A percentile compares a stretch with the other conserved stretches of the same genome.
Conservation (phyloP, 202 grass and related monocot species). For the Setaria viridis region DNA sequence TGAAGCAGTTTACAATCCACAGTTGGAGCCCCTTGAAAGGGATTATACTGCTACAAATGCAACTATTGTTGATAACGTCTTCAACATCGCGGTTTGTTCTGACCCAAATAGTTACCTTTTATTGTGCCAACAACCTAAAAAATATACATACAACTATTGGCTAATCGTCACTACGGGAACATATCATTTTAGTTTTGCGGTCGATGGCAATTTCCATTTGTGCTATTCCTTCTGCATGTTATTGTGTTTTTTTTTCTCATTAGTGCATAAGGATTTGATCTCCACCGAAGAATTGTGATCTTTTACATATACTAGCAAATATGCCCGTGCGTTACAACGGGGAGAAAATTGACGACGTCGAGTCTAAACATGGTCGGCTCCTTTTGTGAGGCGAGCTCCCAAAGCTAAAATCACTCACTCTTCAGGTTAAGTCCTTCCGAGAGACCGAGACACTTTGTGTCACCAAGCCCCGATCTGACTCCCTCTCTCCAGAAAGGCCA, state of each 20-base stretch:
- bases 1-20: conserved; percentile 42
- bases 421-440: too few species aligned
- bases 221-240: neutral
- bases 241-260: neutral
- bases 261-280: conserved; percentile 1
- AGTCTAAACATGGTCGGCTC: too few species aligned
- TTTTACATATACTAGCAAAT: too few species aligned
- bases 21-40: conserved; percentile 62
- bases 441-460: too few species aligned
- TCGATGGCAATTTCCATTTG: neutral
- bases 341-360: too few species aligned
- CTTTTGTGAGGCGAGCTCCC: too few species aligned
- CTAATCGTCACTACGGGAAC: conserved; percentile 1
- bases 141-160: neutral
- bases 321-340: too few species aligned
- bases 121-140: neutral
- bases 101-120: conserved; percentile 9
- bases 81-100: conserved; percentile 70
- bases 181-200: neutral
- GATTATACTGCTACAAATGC: conserved; percentile 66
- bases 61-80: conserved; percentile 73
- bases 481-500: too few species aligned
- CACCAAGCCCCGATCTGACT: too few species aligned
- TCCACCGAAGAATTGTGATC: conserved; percentile 1
- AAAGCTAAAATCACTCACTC: too few species aligned